Base-by-base conservation (phyloP, 352 stramenopile species). In the Pythium biforme region DNA sequence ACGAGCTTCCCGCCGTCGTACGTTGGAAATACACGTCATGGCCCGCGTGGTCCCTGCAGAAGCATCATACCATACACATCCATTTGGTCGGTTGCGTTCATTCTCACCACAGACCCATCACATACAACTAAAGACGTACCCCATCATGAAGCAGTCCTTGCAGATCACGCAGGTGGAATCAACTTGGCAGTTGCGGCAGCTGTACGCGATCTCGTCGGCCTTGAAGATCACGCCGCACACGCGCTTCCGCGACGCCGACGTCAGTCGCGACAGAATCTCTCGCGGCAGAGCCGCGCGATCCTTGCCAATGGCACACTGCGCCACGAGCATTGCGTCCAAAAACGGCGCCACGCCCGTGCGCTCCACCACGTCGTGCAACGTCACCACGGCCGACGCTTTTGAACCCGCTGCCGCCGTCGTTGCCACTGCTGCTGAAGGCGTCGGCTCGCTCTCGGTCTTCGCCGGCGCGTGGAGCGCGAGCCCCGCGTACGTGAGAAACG, bases 21-120 rank as follows among this genome's bases (percentile, higher is more conserved):
- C 87, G 71, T 62, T 95, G 87, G 56, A 95, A 95, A 39, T 94
- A 94, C 19, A 95, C 87, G 45, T 94, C 85, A 39, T 95, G 87
- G 19, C 85, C 87, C 1, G 73, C 71, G 51, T 94, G 85, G 25
- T 94, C 77, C 29, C 77, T 86, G 25, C 22, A 63, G 14, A 10
- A 37, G 8, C 12, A 66, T 47, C 40, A 27, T 3, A 47, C 17
- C 11, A 19, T 17, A 17, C 53, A 34, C 25, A 40, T 10, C 7
- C 27, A 34, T 29, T 40, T 19, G 2, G 48, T 40, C 50, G 25
- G 33, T 53, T 23, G 19, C 9, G 7, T 43, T 25, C 20, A 12
- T 10, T 23, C 40, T n/a, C 19, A 47, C n/a, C 7, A 25, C 40
- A n/a, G 6, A 23, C 19, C 19, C 39, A 22, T 17, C 39, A 15